Evolutionary conservation across 306 rosid genomes (phyloP).

Genomic region (Vigna unguiculata): DNA sequence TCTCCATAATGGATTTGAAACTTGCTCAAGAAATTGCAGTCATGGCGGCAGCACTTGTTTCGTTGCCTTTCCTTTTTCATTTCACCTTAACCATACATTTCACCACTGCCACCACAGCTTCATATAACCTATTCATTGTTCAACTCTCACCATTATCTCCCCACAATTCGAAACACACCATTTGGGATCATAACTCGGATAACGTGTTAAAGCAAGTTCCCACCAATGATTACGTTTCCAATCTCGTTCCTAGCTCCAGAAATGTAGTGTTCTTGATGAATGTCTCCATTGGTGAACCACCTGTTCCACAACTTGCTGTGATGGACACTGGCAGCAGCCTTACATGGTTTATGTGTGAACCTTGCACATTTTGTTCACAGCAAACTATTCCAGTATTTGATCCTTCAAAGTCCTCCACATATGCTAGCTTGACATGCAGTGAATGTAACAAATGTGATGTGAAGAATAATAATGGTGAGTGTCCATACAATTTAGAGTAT

Average conservation of each 20-base stretch:
- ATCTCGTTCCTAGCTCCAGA: conserved; percentile 28
- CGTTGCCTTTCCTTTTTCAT: no score
- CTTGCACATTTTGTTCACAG: conserved; percentile 23
- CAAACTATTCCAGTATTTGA: conserved; percentile 22
- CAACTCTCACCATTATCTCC: conserved; percentile 16
- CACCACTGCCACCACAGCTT: no score
- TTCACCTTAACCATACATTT: no score
- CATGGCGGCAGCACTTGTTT: no score
- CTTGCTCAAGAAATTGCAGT: no score
- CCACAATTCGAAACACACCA: not conserved
- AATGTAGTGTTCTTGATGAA: conserved; percentile 35
- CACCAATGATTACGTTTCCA: not conserved
- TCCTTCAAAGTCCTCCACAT: conserved; percentile 36
- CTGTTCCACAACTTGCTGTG: conserved; percentile 25
- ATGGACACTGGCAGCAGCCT: conserved; percentile 41
- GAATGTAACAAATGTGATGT: conserved; percentile 21
- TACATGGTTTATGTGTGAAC: conserved; percentile 34
- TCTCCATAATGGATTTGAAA: no score
- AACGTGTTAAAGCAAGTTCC: not conserved
- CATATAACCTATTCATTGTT: conserved; percentile 10
- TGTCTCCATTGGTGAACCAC: conserved; percentile 34
- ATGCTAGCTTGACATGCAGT: conserved; percentile 33
- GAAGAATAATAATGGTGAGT: not conserved
- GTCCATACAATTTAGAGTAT: conserved; percentile 10
- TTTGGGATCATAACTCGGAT: not conserved